A percentile compares a stretch with the other conserved stretches of the same genome.
Evolutionary conservation across 2,329 filamentous ascomycete species (phyloP).

Genomic region (Raffaelea arxii): DNA sequence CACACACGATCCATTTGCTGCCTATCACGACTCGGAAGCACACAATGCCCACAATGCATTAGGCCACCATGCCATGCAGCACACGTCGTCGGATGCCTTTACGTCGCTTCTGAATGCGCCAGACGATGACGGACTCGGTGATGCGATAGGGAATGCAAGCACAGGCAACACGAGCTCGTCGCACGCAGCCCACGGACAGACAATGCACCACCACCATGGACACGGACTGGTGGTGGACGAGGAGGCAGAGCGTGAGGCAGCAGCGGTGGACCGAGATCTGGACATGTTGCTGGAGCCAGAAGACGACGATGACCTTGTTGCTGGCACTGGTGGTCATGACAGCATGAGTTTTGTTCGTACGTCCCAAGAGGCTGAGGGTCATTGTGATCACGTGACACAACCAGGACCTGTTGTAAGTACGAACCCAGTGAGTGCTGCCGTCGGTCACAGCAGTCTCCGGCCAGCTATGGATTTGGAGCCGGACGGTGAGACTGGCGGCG

Average conservation of each 20-base stretch:
- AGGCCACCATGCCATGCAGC: constrained; percentile 13
- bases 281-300: constrained; percentile 43
- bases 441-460: background rate
- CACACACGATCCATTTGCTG: constrained; percentile 19
- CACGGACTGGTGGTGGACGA: constrained; percentile 14
- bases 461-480: background rate
- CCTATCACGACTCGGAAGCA: constrained; percentile 25
- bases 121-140: constrained; percentile 19
- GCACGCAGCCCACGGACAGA: background rate
- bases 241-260: constrained; percentile 27
- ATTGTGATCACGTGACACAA: no score
- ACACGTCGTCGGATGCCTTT: constrained; percentile 37
- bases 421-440: background rate
- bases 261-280: constrained; percentile 35
- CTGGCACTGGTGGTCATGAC: background rate
- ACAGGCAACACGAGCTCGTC: constrained; percentile 2
- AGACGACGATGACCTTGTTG: constrained; percentile 26
- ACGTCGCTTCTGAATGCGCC: constrained; percentile 43
- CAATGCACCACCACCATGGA: constrained; percentile 1
- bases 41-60: constrained; percentile 22
- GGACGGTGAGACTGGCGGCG: background rate
- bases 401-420: no score
- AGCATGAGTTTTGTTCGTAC: no score
- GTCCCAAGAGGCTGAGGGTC: no score
- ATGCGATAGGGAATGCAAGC: no score